A percentile compares a stretch with the other conserved stretches of the same genome.
Evolutionary conservation across 2,329 filamentous ascomycete genomes (phyloP).

Genomic region (Hypoxylon sp.): DNA sequence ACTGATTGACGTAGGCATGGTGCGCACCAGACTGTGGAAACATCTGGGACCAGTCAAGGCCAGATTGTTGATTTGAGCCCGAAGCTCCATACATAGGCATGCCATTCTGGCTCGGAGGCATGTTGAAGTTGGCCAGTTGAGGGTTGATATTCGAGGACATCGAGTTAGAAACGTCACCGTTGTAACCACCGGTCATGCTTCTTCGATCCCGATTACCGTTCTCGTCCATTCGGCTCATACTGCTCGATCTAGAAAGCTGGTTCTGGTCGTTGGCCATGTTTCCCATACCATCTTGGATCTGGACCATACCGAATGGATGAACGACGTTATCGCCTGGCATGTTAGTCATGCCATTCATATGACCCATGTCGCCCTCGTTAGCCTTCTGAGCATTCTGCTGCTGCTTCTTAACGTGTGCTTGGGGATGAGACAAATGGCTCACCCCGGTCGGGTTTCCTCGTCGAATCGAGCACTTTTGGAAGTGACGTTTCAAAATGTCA

Average conservation of each 20-base stretch:
- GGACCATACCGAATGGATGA: conserved; percentile 71
- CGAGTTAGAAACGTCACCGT: conserved; percentile 69
- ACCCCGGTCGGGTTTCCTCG: conserved; percentile 95
- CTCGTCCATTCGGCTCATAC: conserved; percentile 71
- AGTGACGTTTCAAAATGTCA: conserved; percentile 98
- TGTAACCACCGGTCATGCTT: conserved; percentile 69
- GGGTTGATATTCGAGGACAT: conserved; percentile 75
- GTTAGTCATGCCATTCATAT: conserved; percentile 73
- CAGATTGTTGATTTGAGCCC: conserved; percentile 72
- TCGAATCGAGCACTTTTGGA: conserved; percentile 98
- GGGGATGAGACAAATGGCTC: conserved; percentile 93
- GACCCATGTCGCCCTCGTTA: conserved; percentile 69
- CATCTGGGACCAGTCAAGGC: conserved; percentile 84
- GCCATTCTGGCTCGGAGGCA: conserved; percentile 74
- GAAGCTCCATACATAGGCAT: conserved; percentile 75
- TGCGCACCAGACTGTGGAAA: conserved; percentile 79
- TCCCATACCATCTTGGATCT: conserved; percentile 71
- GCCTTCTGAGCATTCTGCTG: conserved; percentile 71
- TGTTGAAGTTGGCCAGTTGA: conserved; percentile 75
- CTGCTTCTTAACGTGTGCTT: conserved; percentile 88
- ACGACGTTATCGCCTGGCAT: conserved; percentile 71
- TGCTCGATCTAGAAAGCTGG: conserved; percentile 73
- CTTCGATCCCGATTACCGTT: conserved; percentile 70
- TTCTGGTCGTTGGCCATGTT: conserved; percentile 73
- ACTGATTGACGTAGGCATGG: conserved; percentile 73